Percentiles rank a stretch among this genome's conserved stretches.
phyloP scores from a whole-genome alignment of 148 eudicot genomes.

The Fallopia convolvulus region DNA sequence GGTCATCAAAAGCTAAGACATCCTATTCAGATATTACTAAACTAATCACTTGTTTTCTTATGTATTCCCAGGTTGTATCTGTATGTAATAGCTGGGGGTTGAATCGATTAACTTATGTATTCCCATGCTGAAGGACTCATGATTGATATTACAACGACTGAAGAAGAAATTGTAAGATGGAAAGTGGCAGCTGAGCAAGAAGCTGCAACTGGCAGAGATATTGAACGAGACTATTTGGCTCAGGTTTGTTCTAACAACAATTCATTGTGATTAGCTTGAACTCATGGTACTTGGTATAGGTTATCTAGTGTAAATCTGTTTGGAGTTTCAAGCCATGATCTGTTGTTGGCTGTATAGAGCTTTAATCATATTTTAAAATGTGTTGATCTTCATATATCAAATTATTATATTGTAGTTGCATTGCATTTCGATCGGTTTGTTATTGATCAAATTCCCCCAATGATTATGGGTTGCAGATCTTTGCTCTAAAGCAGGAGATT shows the following conservation, averaged over 20 bases:
- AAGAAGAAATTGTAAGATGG: conserved; percentile 98
- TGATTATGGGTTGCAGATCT: conserved; percentile 38
- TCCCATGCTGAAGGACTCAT: conserved; percentile 85
- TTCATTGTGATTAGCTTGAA: not conserved
- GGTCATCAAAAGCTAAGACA: too few species aligned
- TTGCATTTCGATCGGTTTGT: not conserved
- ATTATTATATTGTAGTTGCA: not conserved
- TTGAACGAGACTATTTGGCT: conserved; percentile 71
- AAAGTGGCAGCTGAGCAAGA: conserved; percentile 94
- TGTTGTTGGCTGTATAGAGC: too few species aligned
- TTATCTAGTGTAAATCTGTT: too few species aligned
- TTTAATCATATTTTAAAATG: too few species aligned
- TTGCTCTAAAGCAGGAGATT: conserved; percentile 55
- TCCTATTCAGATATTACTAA: too few species aligned
- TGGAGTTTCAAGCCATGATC: too few species aligned
- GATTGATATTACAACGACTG: conserved; percentile 90
- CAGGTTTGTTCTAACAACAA: conserved; percentile 40
- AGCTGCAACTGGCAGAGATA: conserved; percentile 92
- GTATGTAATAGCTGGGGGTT: not conserved
- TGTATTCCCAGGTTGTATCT: too few species aligned
- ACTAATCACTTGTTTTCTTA: too few species aligned
- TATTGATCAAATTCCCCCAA: too few species aligned
- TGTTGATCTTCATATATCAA: too few species aligned
- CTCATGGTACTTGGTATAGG: too few species aligned
- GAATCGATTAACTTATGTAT: not conserved